A percentile compares a stretch with the other conserved stretches of the same genome.
These are phyloP conservation scores for Tolypocladium capitatum DNA, from an alignment of 2,329 filamentous ascomycete species.

Conservation along the genomic window DNA sequence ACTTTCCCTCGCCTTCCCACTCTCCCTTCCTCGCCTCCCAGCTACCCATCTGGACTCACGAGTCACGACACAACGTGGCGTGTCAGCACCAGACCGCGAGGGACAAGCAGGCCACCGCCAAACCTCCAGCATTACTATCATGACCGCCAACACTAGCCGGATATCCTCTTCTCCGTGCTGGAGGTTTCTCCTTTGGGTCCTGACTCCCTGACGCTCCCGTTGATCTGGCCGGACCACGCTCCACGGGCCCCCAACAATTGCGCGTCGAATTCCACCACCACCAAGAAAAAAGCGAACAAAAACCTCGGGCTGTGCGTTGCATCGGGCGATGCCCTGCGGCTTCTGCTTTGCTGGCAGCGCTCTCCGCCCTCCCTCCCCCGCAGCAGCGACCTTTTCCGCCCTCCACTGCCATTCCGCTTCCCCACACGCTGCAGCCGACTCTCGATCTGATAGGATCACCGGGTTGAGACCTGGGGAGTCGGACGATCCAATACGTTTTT, in stretches of 20 bases:
- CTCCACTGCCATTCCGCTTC: slow-evolving; percentile 1
- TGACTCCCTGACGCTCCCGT: slow-evolving; percentile 21
- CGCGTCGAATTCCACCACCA: not conserved
- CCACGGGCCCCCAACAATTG: not conserved
- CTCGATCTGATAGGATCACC: slow-evolving; percentile 9
- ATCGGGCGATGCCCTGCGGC: not conserved
- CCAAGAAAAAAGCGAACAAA: not conserved
- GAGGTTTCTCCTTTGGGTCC: slow-evolving; percentile 26
- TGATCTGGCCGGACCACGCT: not conserved
- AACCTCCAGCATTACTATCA: slow-evolving; percentile 8
- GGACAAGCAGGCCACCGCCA: not conserved
- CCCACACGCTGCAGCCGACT: slow-evolving; percentile 12
- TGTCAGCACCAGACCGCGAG: not conserved
- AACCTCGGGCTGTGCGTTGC: not conserved
- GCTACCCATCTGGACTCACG: not conserved
- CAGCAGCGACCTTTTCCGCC: not conserved
- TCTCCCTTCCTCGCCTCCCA: not conserved
- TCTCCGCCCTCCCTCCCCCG: not conserved
- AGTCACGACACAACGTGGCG: not conserved
- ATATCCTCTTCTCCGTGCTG: slow-evolving; percentile 25
- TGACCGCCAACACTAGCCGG: slow-evolving; percentile 23
- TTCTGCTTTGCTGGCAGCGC: not conserved
- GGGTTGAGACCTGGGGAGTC: not conserved
- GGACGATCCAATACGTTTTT: not conserved
- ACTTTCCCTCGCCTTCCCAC: not conserved